These are phyloP conservation scores for Microcera coccophila DNA, from an alignment of 2,329 filamentous ascomycete genomes.

Conservation along the genomic window DNA sequence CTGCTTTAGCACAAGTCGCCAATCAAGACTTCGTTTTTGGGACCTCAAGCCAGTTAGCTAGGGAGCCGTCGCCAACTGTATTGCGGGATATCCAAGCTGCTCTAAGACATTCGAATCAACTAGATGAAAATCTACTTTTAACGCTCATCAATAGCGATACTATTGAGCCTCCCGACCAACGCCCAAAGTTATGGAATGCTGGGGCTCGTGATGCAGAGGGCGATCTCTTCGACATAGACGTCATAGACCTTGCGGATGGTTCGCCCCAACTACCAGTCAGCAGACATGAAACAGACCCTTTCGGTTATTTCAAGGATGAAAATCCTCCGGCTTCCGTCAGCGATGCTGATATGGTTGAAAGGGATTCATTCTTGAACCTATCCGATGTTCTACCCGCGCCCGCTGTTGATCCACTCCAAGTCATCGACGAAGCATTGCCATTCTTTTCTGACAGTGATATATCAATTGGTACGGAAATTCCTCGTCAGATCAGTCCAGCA, in stretches of 20 bases:
- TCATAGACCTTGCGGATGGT: constrained; percentile 53
- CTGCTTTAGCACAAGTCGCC: constrained; percentile 62
- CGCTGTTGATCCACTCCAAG: constrained; percentile 1
- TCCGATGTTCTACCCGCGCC: constrained; percentile 22
- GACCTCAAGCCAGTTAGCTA: constrained; percentile 76
- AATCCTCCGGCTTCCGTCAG: background rate
- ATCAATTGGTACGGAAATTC: constrained; percentile 14
- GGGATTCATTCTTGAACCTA: constrained; percentile 22
- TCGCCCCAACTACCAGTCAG: constrained; percentile 31
- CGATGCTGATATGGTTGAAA: constrained; percentile 1
- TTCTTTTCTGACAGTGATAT: constrained; percentile 21
- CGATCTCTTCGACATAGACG: constrained; percentile 58
- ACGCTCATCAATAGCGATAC: constrained; percentile 38
- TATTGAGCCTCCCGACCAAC: constrained; percentile 30
- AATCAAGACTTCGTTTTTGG: constrained; percentile 79
- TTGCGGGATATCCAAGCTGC: constrained; percentile 60
- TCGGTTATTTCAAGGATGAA: constrained; percentile 33
- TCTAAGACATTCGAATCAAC: constrained; percentile 54
- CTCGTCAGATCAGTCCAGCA: background rate
- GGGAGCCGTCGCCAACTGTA: constrained; percentile 66
- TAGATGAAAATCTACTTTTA: constrained; percentile 38
- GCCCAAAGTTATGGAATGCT: constrained; percentile 62
- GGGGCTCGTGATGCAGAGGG: constrained; percentile 65
- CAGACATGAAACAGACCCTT: constrained; percentile 33
- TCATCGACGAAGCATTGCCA: constrained; percentile 8